A percentile compares a stretch with the other conserved stretches of the same genome.
Conservation (phyloP, 1,284 basidiomycete species). For the Coniferiporia weirii region DNA sequence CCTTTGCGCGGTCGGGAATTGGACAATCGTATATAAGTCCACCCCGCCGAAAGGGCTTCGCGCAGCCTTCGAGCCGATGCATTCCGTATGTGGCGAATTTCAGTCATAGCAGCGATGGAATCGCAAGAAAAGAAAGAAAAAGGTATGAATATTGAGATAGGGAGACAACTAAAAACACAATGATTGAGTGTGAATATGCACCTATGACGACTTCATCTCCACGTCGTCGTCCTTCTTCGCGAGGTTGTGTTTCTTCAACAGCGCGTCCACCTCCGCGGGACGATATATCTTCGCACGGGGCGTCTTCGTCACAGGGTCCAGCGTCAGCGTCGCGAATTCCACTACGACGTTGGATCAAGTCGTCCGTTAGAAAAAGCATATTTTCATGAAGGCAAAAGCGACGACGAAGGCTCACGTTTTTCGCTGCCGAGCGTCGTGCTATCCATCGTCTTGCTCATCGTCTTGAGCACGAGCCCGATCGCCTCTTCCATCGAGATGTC, state of each 20-base stretch:
- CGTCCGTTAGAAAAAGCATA: not conserved
- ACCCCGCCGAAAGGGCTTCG: no score
- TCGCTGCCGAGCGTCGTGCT: slow-evolving; percentile 94
- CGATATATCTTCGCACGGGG: slow-evolving; percentile 92
- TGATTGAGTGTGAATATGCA: not conserved
- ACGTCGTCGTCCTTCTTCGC: slow-evolving; percentile 73
- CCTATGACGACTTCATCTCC: slow-evolving; percentile 5
- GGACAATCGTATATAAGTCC: no score
- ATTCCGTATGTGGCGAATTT: no score
- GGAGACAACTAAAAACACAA: not conserved
- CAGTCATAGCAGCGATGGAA: no score
- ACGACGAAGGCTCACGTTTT: slow-evolving; percentile 61
- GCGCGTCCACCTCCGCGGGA: slow-evolving; percentile 85
- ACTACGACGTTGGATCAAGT: slow-evolving; percentile 44
- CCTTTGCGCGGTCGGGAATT: no score
- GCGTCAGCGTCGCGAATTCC: slow-evolving; percentile 91
- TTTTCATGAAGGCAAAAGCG: no score
- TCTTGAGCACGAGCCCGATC: slow-evolving; percentile 86
- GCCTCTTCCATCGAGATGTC: slow-evolving; percentile 88
- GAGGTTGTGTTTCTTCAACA: slow-evolving; percentile 80
- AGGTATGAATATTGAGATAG: not conserved
- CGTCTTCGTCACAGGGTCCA: slow-evolving; percentile 72
- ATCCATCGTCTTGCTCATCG: slow-evolving; percentile 99
- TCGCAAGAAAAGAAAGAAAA: no score
- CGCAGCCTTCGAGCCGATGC: no score